Evolutionary conservation across 1,284 basidiomycete species (phyloP).

Genomic region (Sporisorium graminicola): DNA sequence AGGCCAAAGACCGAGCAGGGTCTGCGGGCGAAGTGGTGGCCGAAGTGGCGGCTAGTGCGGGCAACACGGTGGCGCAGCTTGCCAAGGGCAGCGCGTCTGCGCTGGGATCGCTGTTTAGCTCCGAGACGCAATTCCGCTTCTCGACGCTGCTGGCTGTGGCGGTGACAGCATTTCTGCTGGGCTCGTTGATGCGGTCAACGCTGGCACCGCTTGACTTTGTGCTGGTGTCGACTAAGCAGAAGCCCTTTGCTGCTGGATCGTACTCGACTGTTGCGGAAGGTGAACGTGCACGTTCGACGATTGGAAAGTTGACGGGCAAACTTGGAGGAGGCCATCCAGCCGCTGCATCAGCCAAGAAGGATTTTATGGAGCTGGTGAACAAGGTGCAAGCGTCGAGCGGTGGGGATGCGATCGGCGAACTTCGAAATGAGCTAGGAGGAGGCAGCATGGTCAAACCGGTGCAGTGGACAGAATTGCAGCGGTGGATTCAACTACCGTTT

Average conservation of each 20-base stretch:
- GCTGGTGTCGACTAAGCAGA: conserved; percentile 39
- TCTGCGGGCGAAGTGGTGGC: conserved; percentile 4
- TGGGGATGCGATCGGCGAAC: background rate
- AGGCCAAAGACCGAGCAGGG: background rate
- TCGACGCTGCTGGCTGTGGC: conserved; percentile 76
- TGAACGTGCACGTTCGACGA: background rate
- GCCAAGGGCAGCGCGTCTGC: conserved; percentile 15
- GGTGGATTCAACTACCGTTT: conserved; percentile 32
- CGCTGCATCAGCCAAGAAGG: conserved; percentile 1
- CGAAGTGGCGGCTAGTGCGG: conserved; percentile 26
- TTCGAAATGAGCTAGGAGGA: background rate
- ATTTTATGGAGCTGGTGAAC: conserved; percentile 19
- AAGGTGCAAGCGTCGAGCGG: conserved; percentile 4
- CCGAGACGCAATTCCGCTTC: conserved; percentile 35
- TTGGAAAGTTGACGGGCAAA: conserved; percentile 4
- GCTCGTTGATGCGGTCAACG: conserved; percentile 86
- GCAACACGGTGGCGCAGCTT: conserved; percentile 27
- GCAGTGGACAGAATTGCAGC: conserved; percentile 48
- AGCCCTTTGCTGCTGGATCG: background rate
- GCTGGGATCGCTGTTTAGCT: conserved; percentile 18
- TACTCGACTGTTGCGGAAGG: background rate
- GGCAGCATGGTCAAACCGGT: conserved; percentile 37
- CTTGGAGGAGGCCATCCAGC: background rate
- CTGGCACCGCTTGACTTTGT: conserved; percentile 92
- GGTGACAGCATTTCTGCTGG: conserved; percentile 89